Conservation (phyloP, 352 stramenopile genomes). For the Pythium rishiriense region DNA sequence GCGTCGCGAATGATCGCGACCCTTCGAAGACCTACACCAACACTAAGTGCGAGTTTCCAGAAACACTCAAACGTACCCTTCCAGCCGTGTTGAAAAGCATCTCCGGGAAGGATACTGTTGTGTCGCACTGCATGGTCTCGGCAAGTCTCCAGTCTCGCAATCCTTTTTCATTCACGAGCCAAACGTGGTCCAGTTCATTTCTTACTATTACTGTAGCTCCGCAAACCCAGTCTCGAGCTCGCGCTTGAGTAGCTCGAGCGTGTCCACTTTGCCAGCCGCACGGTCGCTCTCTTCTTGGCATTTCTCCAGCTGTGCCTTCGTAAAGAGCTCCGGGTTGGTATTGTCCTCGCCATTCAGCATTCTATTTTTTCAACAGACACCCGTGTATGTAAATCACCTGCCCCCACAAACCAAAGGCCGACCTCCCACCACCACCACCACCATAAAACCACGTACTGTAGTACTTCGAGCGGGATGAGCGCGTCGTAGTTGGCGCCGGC, state of each 20-base stretch:
- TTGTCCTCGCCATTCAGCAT: slow-evolving; percentile 53
- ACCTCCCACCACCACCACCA: too few relatives aligned
- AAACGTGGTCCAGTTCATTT: too few relatives aligned
- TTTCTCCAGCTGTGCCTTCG: slow-evolving; percentile 60
- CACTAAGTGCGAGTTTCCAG: not conserved
- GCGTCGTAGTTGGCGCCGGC: slow-evolving; percentile 49
- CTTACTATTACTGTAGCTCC: slow-evolving; percentile 24
- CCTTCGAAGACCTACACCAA: slow-evolving; percentile 1
- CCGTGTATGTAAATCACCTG: too few relatives aligned
- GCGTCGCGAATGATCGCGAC: slow-evolving; percentile 16
- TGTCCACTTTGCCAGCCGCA: slow-evolving; percentile 47
- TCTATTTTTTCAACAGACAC: slow-evolving; percentile 29
- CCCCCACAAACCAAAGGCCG: too few relatives aligned
- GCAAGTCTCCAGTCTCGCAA: not conserved
- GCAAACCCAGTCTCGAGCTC: slow-evolving; percentile 47
- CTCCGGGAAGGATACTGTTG: not conserved
- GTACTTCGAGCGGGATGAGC: slow-evolving; percentile 59
- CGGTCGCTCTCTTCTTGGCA: slow-evolving; percentile 58
- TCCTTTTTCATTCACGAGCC: not conserved
- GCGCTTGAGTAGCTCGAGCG: slow-evolving; percentile 51
- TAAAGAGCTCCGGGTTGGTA: slow-evolving; percentile 72
- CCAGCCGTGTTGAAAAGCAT: slow-evolving; percentile 1
- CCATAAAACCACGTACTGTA: slow-evolving; percentile 50
- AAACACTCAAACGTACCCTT: not conserved
- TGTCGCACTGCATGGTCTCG: not conserved